Evolutionary conservation across 2,329 filamentous ascomycete species (phyloP), one percentile per base, ranked within the genome.

Genomic region (Coleophoma crateriformis): DNA sequence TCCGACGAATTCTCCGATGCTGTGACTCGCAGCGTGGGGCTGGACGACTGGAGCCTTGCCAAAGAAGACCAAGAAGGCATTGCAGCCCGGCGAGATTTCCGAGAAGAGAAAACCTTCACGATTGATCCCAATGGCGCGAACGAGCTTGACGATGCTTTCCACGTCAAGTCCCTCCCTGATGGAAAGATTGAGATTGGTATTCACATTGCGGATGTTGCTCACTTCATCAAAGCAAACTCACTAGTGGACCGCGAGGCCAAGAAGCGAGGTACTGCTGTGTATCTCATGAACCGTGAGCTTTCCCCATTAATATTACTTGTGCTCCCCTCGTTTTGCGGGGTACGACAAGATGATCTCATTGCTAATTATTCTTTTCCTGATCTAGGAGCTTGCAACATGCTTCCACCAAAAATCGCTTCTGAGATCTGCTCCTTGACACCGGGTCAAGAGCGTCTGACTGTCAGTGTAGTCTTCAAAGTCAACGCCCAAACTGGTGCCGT

Each of bases 1-100:
- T 91, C 91, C 0, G 94, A 99, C 63, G 94, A 97, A 58, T 99
- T 99, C 68, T 95, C 92, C 5, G 94, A 99, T 63, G 92, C 94
- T 49, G 94, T 99, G 45, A 74, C 95, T 56, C 90, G 92, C 67
- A 97, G 89, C 64, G 88, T 97, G 56, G 89, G 89, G 37, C 86
- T 90, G 58, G 89, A 95, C 56, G 88, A 96, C 60, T 97, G 92
- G 92, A 87, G 89, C 13, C 73, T 96, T 47, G 79, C 82, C 37
- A 88, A 86, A 62, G 92, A 99, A 65, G 86, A 88, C 34, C 89
- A 95, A 62, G 77, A 83, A 41, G 77, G 78, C 42, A 66, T 96
- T 37, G 76, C 83, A 48, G 76, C 81, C 52, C 90, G 94, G 58
- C 89, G 90, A 53, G 94, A 99, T 67, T 95, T 96, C 80, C 87